phyloP scores from a whole-genome alignment of 129 eudicot species.

The Ambrosia artemisiifolia region DNA sequence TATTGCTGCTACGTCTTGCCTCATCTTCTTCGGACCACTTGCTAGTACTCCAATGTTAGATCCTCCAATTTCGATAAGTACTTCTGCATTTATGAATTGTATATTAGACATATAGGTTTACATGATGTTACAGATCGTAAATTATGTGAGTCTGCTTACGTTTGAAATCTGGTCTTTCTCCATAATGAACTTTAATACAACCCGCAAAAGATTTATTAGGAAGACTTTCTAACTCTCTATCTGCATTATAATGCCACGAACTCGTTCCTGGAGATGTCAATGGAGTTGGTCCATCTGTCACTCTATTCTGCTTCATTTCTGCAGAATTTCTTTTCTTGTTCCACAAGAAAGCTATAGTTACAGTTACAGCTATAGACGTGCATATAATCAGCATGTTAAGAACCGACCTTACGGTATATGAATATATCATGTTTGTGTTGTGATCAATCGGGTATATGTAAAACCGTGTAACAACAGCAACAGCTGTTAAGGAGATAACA shows the following conservation, averaged over 20 bases:
- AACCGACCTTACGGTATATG: constrained; percentile 25
- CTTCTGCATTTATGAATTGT: constrained; percentile 35
- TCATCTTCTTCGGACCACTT: constrained; percentile 64
- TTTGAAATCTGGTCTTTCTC: constrained; percentile 55
- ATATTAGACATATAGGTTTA: neutral
- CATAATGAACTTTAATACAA: constrained; percentile 38
- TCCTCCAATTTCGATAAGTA: constrained; percentile 40
- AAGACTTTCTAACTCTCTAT: constrained; percentile 56
- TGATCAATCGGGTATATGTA: constrained; percentile 43
- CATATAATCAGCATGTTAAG: constrained; percentile 39
- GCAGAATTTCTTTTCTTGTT: constrained; percentile 39
- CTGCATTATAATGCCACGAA: constrained; percentile 38
- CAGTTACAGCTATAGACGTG: constrained; percentile 35
- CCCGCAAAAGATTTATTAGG: constrained; percentile 32
- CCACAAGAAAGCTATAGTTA: constrained; percentile 45
- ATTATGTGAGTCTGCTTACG: constrained; percentile 33
- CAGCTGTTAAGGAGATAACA: constrained; percentile 20
- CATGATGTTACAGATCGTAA: neutral
- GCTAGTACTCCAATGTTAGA: constrained; percentile 53
- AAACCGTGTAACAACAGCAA: constrained; percentile 30
- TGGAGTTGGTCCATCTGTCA: constrained; percentile 38
- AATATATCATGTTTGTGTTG: constrained; percentile 37
- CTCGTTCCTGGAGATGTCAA: constrained; percentile 40
- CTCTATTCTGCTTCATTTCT: constrained; percentile 37
- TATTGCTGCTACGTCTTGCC: constrained; percentile 59